Evolutionary conservation across 768 basidiomycete species (phyloP).

Genomic region (Hygrophorus russula): DNA sequence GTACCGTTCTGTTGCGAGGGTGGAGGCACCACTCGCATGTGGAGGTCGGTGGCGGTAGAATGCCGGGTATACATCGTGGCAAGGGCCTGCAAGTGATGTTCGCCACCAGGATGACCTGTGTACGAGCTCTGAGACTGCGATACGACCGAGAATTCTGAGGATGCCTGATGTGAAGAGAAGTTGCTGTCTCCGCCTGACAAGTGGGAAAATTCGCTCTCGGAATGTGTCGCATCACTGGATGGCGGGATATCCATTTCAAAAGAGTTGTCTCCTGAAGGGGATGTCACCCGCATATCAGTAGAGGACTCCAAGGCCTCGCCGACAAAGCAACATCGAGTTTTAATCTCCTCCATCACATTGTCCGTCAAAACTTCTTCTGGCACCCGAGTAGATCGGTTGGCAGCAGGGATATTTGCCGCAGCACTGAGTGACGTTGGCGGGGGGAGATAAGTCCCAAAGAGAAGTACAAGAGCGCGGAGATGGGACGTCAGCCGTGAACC

Average conservation of each 20-base stretch:
- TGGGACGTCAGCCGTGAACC: constrained; percentile 75
- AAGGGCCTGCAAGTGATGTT: constrained; percentile 52
- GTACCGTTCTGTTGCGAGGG: constrained; percentile 55
- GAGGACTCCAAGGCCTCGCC: constrained; percentile 41
- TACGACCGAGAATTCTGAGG: constrained; percentile 50
- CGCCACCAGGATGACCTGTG: constrained; percentile 23
- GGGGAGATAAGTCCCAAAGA: constrained; percentile 79
- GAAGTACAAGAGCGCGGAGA: constrained; percentile 67
- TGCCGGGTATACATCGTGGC: constrained; percentile 62
- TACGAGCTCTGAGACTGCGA: constrained; percentile 27
- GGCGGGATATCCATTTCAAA: constrained; percentile 31
- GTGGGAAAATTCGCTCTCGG: constrained; percentile 59
- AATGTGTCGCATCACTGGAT: constrained; percentile 44
- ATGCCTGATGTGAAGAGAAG: constrained; percentile 35
- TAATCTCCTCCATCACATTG: constrained; percentile 77
- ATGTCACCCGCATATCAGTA: constrained; percentile 21
- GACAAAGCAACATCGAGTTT: constrained; percentile 86
- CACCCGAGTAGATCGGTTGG: constrained; percentile 54
- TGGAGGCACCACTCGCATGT: constrained; percentile 59
- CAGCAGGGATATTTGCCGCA: constrained; percentile 47
- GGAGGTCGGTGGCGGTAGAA: constrained; percentile 69
- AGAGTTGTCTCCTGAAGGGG: constrained; percentile 21
- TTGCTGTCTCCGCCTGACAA: constrained; percentile 32
- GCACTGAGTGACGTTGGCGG: constrained; percentile 64
- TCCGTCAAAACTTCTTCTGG: constrained; percentile 76